These are phyloP conservation scores for Diutina neorugosa DNA, from an alignment of 1,139 yeast genomes.

Conservation along the genomic window DNA sequence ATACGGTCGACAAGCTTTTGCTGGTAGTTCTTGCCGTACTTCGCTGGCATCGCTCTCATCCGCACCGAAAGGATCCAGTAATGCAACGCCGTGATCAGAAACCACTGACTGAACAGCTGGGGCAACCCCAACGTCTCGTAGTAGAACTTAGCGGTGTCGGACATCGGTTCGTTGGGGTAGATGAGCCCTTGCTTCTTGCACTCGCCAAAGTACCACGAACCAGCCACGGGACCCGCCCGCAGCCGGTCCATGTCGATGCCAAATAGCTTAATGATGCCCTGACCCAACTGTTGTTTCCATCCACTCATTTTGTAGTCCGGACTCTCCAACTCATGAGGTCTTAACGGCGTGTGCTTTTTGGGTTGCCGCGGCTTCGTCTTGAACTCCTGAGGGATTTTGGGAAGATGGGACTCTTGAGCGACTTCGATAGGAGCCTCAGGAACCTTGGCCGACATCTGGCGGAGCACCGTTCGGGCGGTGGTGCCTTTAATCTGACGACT, in stretches of 20 bases:
- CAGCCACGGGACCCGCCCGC: slow-evolving; percentile 91
- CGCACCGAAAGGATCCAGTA: slow-evolving; percentile 89
- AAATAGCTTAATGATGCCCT: slow-evolving; percentile 51
- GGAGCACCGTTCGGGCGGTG: background rate
- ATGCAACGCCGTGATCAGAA: slow-evolving; percentile 80
- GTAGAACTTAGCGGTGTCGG: slow-evolving; percentile 56
- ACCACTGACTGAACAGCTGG: slow-evolving; percentile 86
- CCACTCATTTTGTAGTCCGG: slow-evolving; percentile 44
- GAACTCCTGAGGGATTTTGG: slow-evolving; percentile 28
- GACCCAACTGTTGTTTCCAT: slow-evolving; percentile 67
- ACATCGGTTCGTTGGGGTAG: slow-evolving; percentile 56
- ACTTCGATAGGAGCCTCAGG: slow-evolving; percentile 11
- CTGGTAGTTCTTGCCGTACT: slow-evolving; percentile 81
- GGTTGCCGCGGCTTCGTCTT: slow-evolving; percentile 29
- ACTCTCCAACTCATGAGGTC: slow-evolving; percentile 48
- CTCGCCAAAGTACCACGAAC: slow-evolving; percentile 73
- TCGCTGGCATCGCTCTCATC: slow-evolving; percentile 92
- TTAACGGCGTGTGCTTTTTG: slow-evolving; percentile 34
- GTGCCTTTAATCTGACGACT: background rate
- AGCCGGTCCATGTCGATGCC: slow-evolving; percentile 83
- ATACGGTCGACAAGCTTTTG: slow-evolving; percentile 84
- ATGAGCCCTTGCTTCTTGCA: slow-evolving; percentile 79
- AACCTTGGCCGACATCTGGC: background rate
- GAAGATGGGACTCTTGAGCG: slow-evolving; percentile 39
- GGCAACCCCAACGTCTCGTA: slow-evolving; percentile 77